phyloP scores from a whole-genome alignment of 805 yeast species.

The Dipodascopsis uninucleata region DNA sequence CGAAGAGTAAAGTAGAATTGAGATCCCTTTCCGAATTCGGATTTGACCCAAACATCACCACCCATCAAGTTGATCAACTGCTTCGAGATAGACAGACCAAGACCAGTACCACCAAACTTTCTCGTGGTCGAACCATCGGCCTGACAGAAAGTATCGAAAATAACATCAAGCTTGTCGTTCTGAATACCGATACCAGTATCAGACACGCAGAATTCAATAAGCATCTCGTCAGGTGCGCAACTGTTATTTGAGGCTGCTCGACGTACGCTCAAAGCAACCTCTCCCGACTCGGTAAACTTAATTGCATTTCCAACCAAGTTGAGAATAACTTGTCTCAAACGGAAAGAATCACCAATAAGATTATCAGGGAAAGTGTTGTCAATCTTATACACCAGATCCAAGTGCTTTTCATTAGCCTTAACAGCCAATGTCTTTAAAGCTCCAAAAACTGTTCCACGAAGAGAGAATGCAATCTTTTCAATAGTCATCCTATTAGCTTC shows the following conservation, averaged over 20 bases:
- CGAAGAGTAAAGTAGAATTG: slow-evolving; percentile 77
- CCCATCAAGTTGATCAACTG: slow-evolving; percentile 88
- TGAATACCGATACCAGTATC: slow-evolving; percentile 90
- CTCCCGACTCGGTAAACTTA: slow-evolving; percentile 79
- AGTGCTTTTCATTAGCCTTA: slow-evolving; percentile 80
- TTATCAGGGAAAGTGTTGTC: slow-evolving; percentile 86
- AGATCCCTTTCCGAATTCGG: slow-evolving; percentile 75
- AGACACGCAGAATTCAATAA: slow-evolving; percentile 78
- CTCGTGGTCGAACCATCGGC: slow-evolving; percentile 93
- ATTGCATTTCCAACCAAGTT: slow-evolving; percentile 88
- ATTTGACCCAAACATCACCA: slow-evolving; percentile 88
- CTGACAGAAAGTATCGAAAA: slow-evolving; percentile 86
- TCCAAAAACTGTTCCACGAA: slow-evolving; percentile 84
- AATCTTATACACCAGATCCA: slow-evolving; percentile 74
- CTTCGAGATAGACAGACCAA: slow-evolving; percentile 83
- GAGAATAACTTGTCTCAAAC: slow-evolving; percentile 80
- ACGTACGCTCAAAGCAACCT: slow-evolving; percentile 72
- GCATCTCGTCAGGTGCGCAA: slow-evolving; percentile 42
- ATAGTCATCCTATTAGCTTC: slow-evolving; percentile 93
- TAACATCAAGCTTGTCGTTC: slow-evolving; percentile 76
- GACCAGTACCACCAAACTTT: slow-evolving; percentile 90
- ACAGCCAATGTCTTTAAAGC: slow-evolving; percentile 87
- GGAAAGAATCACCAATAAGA: slow-evolving; percentile 82
- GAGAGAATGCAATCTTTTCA: slow-evolving; percentile 80
- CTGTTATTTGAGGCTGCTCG: slow-evolving; percentile 5